phyloP scores from a whole-genome alignment of 495 filamentous ascomycete species.

The Durotheca rogersii region DNA sequence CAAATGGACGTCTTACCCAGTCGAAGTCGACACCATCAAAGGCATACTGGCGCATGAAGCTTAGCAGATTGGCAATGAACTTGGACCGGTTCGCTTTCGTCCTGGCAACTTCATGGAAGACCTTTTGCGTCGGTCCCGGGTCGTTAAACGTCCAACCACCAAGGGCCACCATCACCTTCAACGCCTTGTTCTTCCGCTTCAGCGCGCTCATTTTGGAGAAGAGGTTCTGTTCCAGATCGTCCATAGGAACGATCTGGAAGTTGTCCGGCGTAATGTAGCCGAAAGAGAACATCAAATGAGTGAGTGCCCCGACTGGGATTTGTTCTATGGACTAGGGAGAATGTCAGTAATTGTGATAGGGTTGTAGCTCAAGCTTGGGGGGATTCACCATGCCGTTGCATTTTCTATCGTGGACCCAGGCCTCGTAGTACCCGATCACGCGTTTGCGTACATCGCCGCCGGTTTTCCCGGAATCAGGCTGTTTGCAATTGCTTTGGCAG shows the following conservation, averaged over 20 bases:
- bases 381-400: conserved; percentile 12
- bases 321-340: too few relatives aligned
- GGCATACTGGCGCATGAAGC: conserved; percentile 46
- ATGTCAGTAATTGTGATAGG: too few relatives aligned
- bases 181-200: conserved; percentile 32
- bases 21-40: conserved; percentile 59
- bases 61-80: conserved; percentile 46
- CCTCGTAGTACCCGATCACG: conserved; percentile 33
- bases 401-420: conserved; percentile 7
- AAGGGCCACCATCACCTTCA: conserved; percentile 42
- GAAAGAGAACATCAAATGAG: conserved; percentile 35
- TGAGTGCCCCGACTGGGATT: conserved; percentile 23
- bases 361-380: too few relatives aligned
- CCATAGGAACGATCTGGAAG: conserved; percentile 17
- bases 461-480: neutral
- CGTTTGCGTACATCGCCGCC: conserved; percentile 10
- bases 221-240: conserved; percentile 1
- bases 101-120: conserved; percentile 39
- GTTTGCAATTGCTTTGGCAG: conserved; percentile 30
- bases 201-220: conserved; percentile 30
- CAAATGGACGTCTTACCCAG: conserved; percentile 21
- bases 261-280: conserved; percentile 23
- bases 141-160: conserved; percentile 53
- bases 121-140: conserved; percentile 35
- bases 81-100: conserved; percentile 29